A percentile compares a stretch with the other conserved stretches of the same genome.
Conservation (phyloP, 768 basidiomycete species). For the Rhodotorula toruloides region DNA sequence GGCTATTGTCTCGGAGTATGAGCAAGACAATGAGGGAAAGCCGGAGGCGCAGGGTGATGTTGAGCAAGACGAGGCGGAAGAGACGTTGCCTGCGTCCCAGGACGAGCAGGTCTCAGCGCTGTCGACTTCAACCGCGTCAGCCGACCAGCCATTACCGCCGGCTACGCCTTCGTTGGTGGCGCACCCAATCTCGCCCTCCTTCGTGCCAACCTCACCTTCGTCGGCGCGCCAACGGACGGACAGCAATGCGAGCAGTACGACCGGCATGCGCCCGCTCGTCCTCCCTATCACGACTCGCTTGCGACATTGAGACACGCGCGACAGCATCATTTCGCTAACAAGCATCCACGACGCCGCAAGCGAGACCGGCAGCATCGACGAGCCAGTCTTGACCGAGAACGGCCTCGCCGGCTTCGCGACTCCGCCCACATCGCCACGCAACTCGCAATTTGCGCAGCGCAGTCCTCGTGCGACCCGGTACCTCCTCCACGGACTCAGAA, state of each 20-base stretch:
- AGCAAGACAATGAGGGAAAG: no score
- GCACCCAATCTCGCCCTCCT: not conserved
- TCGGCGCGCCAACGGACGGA: not conserved
- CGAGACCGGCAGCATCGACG: not conserved
- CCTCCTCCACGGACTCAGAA: no score
- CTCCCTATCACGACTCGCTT: slow-evolving; percentile 2
- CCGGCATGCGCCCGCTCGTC: slow-evolving; percentile 12
- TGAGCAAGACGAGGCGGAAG: no score
- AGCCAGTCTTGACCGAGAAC: not conserved
- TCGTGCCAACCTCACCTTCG: not conserved
- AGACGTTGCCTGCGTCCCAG: no score
- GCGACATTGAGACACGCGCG: not conserved
- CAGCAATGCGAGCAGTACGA: not conserved
- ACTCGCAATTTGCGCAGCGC: no score
- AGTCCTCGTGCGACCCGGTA: no score
- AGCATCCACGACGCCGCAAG: not conserved
- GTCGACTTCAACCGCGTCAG: no score
- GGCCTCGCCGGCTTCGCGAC: not conserved
- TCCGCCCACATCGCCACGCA: not conserved
- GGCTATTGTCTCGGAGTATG: no score
- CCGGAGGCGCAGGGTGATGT: no score
- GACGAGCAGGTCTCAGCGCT: no score
- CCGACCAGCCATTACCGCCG: not conserved
- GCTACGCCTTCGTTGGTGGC: not conserved
- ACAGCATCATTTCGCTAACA: slow-evolving; percentile 1